Percentiles rank a stretch among this genome's conserved stretches.
phyloP scores from a whole-genome alignment of 2,329 filamentous ascomycete genomes.

The Nannizziopsis arthrosporioides region DNA sequence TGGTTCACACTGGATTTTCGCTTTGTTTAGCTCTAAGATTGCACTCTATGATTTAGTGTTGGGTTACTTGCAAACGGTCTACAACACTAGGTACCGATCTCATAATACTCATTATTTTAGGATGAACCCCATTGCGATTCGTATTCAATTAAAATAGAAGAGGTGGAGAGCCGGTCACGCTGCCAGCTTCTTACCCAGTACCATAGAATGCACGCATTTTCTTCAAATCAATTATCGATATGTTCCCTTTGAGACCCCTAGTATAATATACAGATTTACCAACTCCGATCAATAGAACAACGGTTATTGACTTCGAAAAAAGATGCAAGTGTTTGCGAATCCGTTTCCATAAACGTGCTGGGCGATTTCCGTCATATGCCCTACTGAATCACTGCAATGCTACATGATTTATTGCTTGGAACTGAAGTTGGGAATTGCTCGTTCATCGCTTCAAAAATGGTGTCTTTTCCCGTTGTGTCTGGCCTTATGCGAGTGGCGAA shows the following conservation, averaged over 20 bases:
- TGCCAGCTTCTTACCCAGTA: too few species aligned
- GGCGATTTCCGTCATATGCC: background rate
- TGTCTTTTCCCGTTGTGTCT: background rate
- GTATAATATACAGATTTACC: slow-evolving; percentile 11
- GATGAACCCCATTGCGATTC: too few species aligned
- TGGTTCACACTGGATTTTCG: background rate
- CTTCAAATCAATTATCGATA: background rate
- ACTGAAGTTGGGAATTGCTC: background rate
- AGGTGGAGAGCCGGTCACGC: too few species aligned
- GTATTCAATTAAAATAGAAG: too few species aligned
- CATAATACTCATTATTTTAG: too few species aligned
- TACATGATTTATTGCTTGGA: background rate
- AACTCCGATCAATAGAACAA: slow-evolving; percentile 10
- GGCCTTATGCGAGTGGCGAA: slow-evolving; percentile 32
- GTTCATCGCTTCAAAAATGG: background rate
- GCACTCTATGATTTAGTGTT: too few species aligned
- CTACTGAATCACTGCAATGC: background rate
- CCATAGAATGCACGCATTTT: background rate
- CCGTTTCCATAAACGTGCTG: background rate
- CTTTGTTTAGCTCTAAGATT: too few species aligned
- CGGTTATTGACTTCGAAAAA: background rate
- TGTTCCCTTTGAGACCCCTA: slow-evolving; percentile 4
- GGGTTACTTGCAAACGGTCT: too few species aligned
- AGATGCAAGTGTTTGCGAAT: background rate
- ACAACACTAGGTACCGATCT: too few species aligned